Conservation (phyloP, 305 asterid species). For the Fraxinus albicans region DNA sequence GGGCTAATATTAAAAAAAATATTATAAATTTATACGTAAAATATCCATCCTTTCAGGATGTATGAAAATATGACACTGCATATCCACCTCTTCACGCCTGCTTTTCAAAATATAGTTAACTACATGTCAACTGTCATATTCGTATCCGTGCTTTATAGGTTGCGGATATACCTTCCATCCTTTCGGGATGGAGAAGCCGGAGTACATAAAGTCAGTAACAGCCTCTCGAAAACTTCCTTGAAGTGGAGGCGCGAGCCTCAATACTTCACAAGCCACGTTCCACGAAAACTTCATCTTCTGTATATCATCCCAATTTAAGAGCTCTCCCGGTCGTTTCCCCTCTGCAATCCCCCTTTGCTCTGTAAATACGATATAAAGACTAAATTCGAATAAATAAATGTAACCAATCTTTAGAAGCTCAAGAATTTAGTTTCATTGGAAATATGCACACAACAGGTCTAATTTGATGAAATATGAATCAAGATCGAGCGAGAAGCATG, state of each 20-base stretch:
- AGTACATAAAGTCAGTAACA: background rate
- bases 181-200: slow-evolving; percentile 2
- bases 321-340: slow-evolving; percentile 1
- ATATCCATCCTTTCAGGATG: too few species aligned
- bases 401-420: background rate
- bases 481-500: background rate
- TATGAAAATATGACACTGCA: too few species aligned
- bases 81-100: background rate
- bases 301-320: slow-evolving; percentile 16
- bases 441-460: background rate
- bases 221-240: slow-evolving; percentile 22
- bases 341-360: slow-evolving; percentile 15
- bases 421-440: background rate
- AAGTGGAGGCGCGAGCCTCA: slow-evolving; percentile 10
- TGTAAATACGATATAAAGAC: background rate
- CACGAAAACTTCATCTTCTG: slow-evolving; percentile 19
- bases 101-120: background rate
- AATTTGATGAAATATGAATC: background rate
- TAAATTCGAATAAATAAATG: background rate
- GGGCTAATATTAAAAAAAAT: too few species aligned
- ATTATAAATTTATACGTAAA: too few species aligned
- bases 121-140: background rate
- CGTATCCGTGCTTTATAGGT: background rate
- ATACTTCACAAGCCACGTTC: slow-evolving; percentile 11
- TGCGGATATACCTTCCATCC: slow-evolving; percentile 20